Evolutionary conservation across 1,139 yeast species (phyloP), one percentile per base, ranked within the genome.

Genomic region (Barnettozyma hawaiiensis): DNA sequence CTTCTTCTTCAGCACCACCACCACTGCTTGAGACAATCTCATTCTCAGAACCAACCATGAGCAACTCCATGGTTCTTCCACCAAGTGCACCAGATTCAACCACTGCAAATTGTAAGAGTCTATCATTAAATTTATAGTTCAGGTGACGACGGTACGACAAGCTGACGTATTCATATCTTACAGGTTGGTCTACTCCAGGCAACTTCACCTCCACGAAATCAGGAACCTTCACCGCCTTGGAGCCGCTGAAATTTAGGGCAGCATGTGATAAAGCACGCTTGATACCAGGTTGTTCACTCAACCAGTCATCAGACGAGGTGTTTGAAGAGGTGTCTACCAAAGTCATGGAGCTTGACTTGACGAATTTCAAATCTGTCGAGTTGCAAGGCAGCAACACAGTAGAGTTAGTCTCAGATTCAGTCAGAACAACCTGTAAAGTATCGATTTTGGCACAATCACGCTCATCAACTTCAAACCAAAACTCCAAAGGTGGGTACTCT

Each of bases 1-100:
- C 5, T 16, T 16, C 5, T 16, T 19, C 21, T 7, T 10, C 12
- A 29, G 14, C 35, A 3, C n/a, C 35, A 12, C 35, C 35, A n/a
- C n/a, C n/a, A n/a, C n/a, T n/a, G n/a, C n/a, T n/a, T n/a, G 23
- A n/a, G 14, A 20, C 24, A 12, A 18, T 18, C 26, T 21, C 26
- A 14, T 21, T 41, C 28, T 39, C 42, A 20, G 37, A 22, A n/a
- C 78, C 77, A 26, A 73, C 64, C 47, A 76, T 62, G 40, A 70
- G 67, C 19, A 75, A 61, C 53, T 77, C 82, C 18, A 67, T 56
- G 34, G 66, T 65, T 43, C 72, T 61, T 0, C 81, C 83, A 19
- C 82, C 82, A 33, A 73, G 58, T 8, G 66, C 53, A 3, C 82
- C 83, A n/a, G 81, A 78, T 52, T 77, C 80, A 18, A 75, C 63